Evolutionary conservation across 2,329 filamentous ascomycete species (phyloP), one percentile per base, ranked within the genome.

Genomic region (Zymoseptoria brevis): DNA sequence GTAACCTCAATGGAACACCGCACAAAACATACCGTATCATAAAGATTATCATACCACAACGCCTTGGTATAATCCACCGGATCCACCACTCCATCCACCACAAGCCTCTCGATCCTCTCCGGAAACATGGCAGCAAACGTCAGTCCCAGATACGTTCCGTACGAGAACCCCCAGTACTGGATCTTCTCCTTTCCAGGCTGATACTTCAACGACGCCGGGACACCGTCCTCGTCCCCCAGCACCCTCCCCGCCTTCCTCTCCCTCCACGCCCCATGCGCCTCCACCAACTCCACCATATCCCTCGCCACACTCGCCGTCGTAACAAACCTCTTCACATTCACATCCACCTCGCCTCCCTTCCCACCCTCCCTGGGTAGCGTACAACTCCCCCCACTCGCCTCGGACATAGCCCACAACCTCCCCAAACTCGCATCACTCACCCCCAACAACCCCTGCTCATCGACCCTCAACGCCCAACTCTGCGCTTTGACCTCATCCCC

Each of bases 251-350:
- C 62, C 53, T 76, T 66, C 21, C 67, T n/a, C 51, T 70, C 64
- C 16, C 68, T 63, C 68, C 68, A 71, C 26, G 61, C 60, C 30
- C 68, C 75, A 57, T 77, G 75, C 24, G 55, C 56, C 60, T 81
- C 79, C 9, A 76, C 70, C 41, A 81, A 73, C 49, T 76, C 74
- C 7, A 81, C 67, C 77, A 81, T 80, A 60, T 82, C 79, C 48
- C 75, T 69, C 1, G 77, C 79, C 2, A 78, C 76, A 22, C 74
- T 75, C 1, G 77, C 76, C 0, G 79, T 81, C 16, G 75, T 75
- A 52, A 78, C 69, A 64, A 77, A 78, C 53, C 73, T 68, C 60
- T 74, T 74, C 62, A 77, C 75, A 48, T 77, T 74, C 19, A 59
- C 26, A n/a, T n/a, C n/a, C n/a, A n/a, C n/a, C n/a, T n/a, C n/a